Base-by-base conservation (phyloP, 495 filamentous ascomycete genomes). In the Annulohypoxylon bovei region DNA sequence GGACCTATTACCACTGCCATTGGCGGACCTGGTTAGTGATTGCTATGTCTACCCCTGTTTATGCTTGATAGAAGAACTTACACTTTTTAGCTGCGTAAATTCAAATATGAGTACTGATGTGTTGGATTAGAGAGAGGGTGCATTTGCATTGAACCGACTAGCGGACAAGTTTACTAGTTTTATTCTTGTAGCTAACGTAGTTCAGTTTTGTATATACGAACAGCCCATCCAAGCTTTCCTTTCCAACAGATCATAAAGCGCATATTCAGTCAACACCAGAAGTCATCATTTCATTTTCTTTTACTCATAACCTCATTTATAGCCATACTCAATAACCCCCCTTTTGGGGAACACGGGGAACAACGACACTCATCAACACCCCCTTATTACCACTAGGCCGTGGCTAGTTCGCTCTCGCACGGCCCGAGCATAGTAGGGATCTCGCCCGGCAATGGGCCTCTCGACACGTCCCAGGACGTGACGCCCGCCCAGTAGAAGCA, bases 1-100 rank as follows among this genome's bases (percentile, higher is more conserved):
- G 89, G 86, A 1, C 68, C 81, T 0, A 80, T 92, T 55, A 92
- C 87, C 1, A 89, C 88, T 7, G 62, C 79, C 4, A 82, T 91
- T 70, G 81, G 81, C 30, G 85, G 86, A 0, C 84, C 86, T 39
- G 74, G 68, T 71, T 32, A 54, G 68, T 66, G 23, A n/a, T 20
- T 32, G 4, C 2, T n/a, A 3, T 18, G 18, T 27, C 6, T 49
- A 4, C 28, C 5, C 16, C 7, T 14, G 5, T 47, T 16, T 16
- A 12, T 42, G 9, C 3, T 22, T 44, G 5, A 7, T 18, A 7
- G 2, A n/a, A 4, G 20, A 22, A n/a, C 59, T 58, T 28, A 63
- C 30, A n/a, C 8, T 50, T 20, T 52, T 49, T 8, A 63, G 28
- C 68, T 25, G 32, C 47, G 18, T 70, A 32, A 73, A 33, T 7